A percentile compares a stretch with the other conserved stretches of the same genome.
Conservation (phyloP, 441 rosid genomes). For the Theobroma grandiflorum region DNA sequence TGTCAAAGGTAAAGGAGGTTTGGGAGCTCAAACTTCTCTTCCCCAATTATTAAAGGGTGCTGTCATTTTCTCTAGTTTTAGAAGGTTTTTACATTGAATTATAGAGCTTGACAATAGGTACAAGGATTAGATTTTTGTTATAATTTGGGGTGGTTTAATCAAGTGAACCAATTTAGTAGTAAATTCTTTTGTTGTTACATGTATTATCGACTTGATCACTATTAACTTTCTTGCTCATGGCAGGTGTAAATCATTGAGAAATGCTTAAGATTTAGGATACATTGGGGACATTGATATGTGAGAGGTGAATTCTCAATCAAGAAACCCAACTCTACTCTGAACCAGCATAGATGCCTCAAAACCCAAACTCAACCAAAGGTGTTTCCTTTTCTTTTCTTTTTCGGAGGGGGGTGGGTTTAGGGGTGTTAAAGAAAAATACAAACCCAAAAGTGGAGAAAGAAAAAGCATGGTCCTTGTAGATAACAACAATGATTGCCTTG, state of each 20-base stretch:
- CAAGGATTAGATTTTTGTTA: not conserved
- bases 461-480: slow-evolving; percentile 7
- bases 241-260: not conserved
- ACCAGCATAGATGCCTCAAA: not conserved
- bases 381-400: no score
- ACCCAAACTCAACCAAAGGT: not conserved
- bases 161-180: not conserved
- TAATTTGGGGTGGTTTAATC: not conserved
- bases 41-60: not conserved
- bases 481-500: slow-evolving; percentile 24
- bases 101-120: not conserved
- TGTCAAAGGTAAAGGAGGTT: not conserved
- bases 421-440: not conserved
- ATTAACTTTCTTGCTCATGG: no score
- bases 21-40: not conserved
- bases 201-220: no score
- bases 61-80: slow-evolving; percentile 8
- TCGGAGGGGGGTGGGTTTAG: no score
- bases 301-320: not conserved
- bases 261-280: not conserved
- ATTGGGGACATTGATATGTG: not conserved
- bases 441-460: not conserved
- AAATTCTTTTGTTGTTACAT: not conserved
- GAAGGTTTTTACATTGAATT: not conserved
- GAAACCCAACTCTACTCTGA: no score